A percentile compares a stretch with the other conserved stretches of the same genome.
Evolutionary conservation across 495 filamentous ascomycete genomes (phyloP).

Genomic region (Hypoxylon trugodes): DNA sequence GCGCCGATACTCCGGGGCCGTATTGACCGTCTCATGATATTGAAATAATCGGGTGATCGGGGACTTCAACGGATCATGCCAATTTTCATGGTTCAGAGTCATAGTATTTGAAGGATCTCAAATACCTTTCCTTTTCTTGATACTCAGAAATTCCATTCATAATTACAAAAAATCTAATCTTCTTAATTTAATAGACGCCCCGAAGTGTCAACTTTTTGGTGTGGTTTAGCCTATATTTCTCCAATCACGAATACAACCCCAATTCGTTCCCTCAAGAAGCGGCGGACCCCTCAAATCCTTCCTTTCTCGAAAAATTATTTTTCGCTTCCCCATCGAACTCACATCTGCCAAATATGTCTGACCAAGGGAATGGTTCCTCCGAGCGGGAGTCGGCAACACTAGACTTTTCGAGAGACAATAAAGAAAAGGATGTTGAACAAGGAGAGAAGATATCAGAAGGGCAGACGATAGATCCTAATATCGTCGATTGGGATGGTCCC

Average conservation of each 20-base stretch:
- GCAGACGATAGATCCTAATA: constrained; percentile 4
- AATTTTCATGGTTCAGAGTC: background rate
- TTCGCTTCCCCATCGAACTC: background rate
- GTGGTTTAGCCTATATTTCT: background rate
- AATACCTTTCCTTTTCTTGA: background rate
- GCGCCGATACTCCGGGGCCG: constrained; percentile 4
- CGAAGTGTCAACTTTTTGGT: background rate
- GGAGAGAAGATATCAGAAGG: background rate
- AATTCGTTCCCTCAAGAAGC: no score
- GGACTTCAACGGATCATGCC: background rate
- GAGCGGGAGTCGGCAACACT: background rate
- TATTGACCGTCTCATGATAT: background rate
- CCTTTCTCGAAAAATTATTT: background rate
- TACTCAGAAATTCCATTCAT: background rate
- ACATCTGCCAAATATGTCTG: background rate
- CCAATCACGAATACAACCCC: background rate
- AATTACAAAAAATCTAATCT: background rate
- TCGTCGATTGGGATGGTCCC: constrained; percentile 49
- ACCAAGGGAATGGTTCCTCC: background rate
- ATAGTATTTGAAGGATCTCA: background rate
- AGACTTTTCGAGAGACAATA: background rate
- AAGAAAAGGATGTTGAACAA: constrained; percentile 10
- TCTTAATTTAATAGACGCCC: background rate
- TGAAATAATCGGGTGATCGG: constrained; percentile 6
- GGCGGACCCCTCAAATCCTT: background rate